Percentiles rank a stretch among this genome's conserved stretches.
Evolutionary conservation across 257 asterid species (phyloP).

Genomic region (Solanum pennellii): DNA sequence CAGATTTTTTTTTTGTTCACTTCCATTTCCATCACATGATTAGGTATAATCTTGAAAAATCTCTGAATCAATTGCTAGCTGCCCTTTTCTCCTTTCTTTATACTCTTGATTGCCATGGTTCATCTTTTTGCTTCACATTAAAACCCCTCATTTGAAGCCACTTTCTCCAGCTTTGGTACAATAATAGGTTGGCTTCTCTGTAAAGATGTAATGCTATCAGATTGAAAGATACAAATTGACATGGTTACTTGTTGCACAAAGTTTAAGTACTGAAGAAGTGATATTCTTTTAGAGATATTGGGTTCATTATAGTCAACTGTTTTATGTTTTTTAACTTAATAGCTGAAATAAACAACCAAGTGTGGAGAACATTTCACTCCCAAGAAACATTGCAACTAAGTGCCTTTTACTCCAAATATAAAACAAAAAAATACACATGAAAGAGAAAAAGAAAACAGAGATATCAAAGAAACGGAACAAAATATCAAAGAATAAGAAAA

Average conservation of each 20-base stretch:
- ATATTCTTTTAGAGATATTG: neutral
- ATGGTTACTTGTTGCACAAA: neutral
- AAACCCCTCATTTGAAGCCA: constrained; percentile 46
- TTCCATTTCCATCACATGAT: neutral
- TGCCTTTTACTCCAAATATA: neutral
- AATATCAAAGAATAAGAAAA: neutral
- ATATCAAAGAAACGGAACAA: neutral
- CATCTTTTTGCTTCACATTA: constrained; percentile 42
- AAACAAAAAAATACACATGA: neutral
- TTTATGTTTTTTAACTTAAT: neutral
- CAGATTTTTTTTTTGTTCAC: neutral
- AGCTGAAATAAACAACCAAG: neutral
- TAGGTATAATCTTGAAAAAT: neutral
- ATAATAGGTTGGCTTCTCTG: constrained; percentile 8
- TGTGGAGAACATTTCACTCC: neutral
- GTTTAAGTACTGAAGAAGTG: neutral
- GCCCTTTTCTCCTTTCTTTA: constrained; percentile 61
- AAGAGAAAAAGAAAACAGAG: neutral
- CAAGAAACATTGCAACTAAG: neutral
- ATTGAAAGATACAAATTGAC: neutral
- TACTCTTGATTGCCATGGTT: constrained; percentile 37
- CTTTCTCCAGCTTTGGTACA: constrained; percentile 53
- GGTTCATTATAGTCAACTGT: neutral
- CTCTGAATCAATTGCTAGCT: constrained; percentile 51
- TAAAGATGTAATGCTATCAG: neutral